A percentile compares a stretch with the other conserved stretches of the same genome.
Evolutionary conservation across 2,329 filamentous ascomycete species (phyloP).

Genomic region (Mycogone perniciosa): DNA sequence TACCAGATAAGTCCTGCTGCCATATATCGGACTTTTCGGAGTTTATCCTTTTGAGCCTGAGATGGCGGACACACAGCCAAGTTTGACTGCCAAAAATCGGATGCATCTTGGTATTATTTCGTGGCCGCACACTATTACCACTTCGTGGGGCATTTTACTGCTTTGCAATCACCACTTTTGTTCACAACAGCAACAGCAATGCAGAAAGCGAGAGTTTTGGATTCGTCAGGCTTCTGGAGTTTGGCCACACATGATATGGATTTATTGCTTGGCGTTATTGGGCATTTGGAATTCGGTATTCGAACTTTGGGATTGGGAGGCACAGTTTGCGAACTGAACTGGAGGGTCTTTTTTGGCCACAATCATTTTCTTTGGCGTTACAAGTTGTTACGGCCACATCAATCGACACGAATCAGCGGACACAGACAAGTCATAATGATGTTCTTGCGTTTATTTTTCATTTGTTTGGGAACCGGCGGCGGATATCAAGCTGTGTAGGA

Average conservation of each 20-base stretch:
- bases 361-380: no score
- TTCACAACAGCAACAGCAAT: conserved; percentile 2
- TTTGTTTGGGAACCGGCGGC: no score
- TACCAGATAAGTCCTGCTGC: conserved; percentile 6
- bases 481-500: no score
- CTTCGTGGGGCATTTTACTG: not conserved
- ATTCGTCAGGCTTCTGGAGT: conserved; percentile 6
- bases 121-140: not conserved
- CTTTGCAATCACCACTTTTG: conserved; percentile 1
- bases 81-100: conserved; percentile 1
- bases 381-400: no score
- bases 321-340: no score
- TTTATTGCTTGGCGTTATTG: conserved; percentile 7
- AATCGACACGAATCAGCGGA: no score
- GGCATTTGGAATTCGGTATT: conserved; percentile 8
- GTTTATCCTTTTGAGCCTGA: conserved; percentile 6
- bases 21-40: conserved; percentile 3
- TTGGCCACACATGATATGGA: conserved; percentile 5
- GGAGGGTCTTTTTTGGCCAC: no score
- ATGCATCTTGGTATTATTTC: not conserved
- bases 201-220: conserved; percentile 2
- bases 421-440: no score
- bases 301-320: conserved; percentile 5
- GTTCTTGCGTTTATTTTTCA: no score
- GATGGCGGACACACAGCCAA: not conserved